phyloP scores from a whole-genome alignment of 495 filamentous ascomycete species.

The Penicillium antarcticum region DNA sequence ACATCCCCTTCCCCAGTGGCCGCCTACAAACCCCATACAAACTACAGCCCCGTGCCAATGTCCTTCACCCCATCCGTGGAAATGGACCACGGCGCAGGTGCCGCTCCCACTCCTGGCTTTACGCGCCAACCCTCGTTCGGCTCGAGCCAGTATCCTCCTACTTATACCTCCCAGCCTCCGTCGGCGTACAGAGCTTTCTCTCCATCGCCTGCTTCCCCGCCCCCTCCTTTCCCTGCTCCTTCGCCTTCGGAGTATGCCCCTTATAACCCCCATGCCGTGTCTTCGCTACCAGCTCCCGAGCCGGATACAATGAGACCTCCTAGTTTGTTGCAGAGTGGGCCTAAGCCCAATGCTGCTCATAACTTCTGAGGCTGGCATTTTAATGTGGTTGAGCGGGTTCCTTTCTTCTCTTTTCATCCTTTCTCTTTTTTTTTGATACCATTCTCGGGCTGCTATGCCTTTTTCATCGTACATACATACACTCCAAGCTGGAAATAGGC shows the following conservation, averaged over 20 bases:
- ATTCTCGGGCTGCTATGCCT: constrained; percentile 3
- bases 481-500: background rate
- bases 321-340: constrained; percentile 43
- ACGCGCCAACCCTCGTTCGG: constrained; percentile 31
- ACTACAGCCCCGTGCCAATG: constrained; percentile 17
- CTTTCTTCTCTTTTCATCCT: constrained; percentile 8
- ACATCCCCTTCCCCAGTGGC: constrained; percentile 19
- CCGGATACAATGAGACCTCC: constrained; percentile 30
- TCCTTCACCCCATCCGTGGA: constrained; percentile 14
- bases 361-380: constrained; percentile 21
- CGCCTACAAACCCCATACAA: constrained; percentile 23
- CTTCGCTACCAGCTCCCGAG: constrained; percentile 1
- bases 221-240: constrained; percentile 31
- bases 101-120: constrained; percentile 9
- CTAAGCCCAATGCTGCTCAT: constrained; percentile 34
- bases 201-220: constrained; percentile 31
- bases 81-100: background rate
- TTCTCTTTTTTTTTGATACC: constrained; percentile 17
- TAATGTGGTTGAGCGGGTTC: background rate
- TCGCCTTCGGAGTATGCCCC: constrained; percentile 19
- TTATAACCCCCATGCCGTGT: constrained; percentile 14
- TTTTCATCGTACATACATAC: constrained; percentile 1
- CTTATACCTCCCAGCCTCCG: constrained; percentile 24
- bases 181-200: constrained; percentile 25
- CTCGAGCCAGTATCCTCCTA: constrained; percentile 26